Evolutionary conservation across 495 filamentous ascomycete species (phyloP).

Genomic region (Penicillium cataractarum): DNA sequence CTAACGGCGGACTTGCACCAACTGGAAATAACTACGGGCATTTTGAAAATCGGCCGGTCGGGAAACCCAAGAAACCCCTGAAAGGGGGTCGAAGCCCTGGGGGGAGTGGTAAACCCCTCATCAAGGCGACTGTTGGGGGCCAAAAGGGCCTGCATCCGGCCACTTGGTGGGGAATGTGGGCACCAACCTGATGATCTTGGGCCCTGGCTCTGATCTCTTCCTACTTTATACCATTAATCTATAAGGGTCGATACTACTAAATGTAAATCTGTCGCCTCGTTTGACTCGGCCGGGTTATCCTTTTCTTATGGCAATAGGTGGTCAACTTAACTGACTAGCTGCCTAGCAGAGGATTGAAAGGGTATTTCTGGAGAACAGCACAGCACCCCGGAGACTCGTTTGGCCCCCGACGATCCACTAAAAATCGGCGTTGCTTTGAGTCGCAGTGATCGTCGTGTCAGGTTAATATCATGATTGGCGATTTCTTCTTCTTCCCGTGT

Average conservation of each 20-base stretch:
- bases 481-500: not conserved
- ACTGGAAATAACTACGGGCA: no score
- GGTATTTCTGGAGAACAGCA: not conserved
- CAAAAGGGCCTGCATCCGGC: not conserved
- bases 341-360: no score
- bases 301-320: no score
- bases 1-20: no score
- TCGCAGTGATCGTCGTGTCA: not conserved
- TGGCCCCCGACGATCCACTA: not conserved
- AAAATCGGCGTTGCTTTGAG: not conserved
- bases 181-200: not conserved
- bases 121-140: not conserved
- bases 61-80: not conserved
- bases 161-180: not conserved
- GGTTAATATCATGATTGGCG: not conserved
- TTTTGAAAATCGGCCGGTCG: not conserved
- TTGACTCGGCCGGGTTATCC: no score
- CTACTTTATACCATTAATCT: not conserved
- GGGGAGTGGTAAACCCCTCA: not conserved
- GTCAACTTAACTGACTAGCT: no score
- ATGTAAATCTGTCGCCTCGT: no score
- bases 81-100: no score
- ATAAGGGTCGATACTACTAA: not conserved
- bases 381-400: not conserved
- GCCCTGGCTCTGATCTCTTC: not conserved